A percentile compares a stretch with the other conserved stretches of the same genome.
Evolutionary conservation across 2,329 filamentous ascomycete species (phyloP).

Genomic region (Aspergillus sp.): DNA sequence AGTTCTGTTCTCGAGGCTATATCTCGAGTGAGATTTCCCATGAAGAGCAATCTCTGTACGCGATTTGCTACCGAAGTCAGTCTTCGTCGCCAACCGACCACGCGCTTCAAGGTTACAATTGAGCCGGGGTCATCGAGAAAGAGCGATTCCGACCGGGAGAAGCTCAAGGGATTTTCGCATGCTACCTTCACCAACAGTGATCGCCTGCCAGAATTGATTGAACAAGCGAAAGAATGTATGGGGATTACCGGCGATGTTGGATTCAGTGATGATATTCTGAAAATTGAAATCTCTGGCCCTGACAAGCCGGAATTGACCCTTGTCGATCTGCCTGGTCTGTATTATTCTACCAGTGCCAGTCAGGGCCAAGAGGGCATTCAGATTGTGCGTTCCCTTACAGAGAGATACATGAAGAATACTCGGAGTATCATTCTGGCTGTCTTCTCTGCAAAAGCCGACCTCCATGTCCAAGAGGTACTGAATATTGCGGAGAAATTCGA

Average conservation of each 20-base stretch:
- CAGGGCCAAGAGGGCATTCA: slow-evolving; percentile 50
- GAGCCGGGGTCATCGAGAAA: slow-evolving; percentile 22
- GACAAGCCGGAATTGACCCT: slow-evolving; percentile 57
- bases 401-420: slow-evolving; percentile 52
- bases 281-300: slow-evolving; percentile 56
- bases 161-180: slow-evolving; percentile 4
- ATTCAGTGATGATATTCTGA: slow-evolving; percentile 46
- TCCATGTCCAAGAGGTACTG: slow-evolving; percentile 55
- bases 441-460: slow-evolving; percentile 46
- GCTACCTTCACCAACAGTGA: slow-evolving; percentile 11
- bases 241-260: slow-evolving; percentile 32
- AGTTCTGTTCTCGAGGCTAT: slow-evolving; percentile 63
- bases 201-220: slow-evolving; percentile 45
- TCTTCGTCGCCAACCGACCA: slow-evolving; percentile 38
- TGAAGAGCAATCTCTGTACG: slow-evolving; percentile 54
- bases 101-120: slow-evolving; percentile 43
- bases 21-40: slow-evolving; percentile 55
- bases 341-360: slow-evolving; percentile 49
- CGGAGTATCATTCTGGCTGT: slow-evolving; percentile 59
- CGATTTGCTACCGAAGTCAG: slow-evolving; percentile 59
- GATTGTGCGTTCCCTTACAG: slow-evolving; percentile 46
- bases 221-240: slow-evolving; percentile 49
- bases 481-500: slow-evolving; percentile 40
- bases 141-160: slow-evolving; percentile 1
- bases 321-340: slow-evolving; percentile 59